Evolutionary conservation across 177 flowering plant species (phyloP), one percentile per base, ranked within the genome.

Genomic region (Vitis hybrid): DNA sequence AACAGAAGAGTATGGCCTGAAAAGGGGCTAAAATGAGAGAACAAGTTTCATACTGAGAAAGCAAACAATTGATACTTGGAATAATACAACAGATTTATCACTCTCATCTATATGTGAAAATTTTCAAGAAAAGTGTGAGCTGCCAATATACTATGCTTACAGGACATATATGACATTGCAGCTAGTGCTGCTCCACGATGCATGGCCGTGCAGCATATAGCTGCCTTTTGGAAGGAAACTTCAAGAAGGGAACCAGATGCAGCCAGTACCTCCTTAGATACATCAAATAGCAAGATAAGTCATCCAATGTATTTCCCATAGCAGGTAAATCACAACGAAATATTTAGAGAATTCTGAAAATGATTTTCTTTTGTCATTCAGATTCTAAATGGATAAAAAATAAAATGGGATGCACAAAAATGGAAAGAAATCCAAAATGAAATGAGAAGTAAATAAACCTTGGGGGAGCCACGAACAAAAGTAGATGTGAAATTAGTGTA

Each of bases 141-240:
- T 39, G 45, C 7, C 45, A 39, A 39, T 53, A 15, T 3, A 9
- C 10, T 16, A 63, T 52, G 26, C 97, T 85, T 83, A 93, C 99
- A 87, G 14, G 98, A 90, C 82, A 95, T 80, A 76, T 88, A 91
- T 49, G 99, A 89, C 99, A 95, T 90, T 60, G 99, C 98, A 22
- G 98, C 90, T n/a, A 95, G 79, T 65, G 99, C 97, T 70, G 99
- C 99, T 60, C 96, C 99, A 64, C 99, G 97, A 75, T 95, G 99
- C 98, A 95, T 91, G 60, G 98, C 98, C 9, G 98, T 93, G 84
- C 94, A 93, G 74, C 94, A 91, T 72, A 93, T 93, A 62, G 98
- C 93, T 29, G 98, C 99, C 83, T 91, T 95, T 66, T 95, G 99
- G 70, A 95, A 80, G 66, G 98, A 91, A 58, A 84, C 76, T 78